These are phyloP conservation scores for Apophysomyces ossiformis DNA, from an alignment of 371 early-diverging fungal genomes.

Conservation along the genomic window DNA sequence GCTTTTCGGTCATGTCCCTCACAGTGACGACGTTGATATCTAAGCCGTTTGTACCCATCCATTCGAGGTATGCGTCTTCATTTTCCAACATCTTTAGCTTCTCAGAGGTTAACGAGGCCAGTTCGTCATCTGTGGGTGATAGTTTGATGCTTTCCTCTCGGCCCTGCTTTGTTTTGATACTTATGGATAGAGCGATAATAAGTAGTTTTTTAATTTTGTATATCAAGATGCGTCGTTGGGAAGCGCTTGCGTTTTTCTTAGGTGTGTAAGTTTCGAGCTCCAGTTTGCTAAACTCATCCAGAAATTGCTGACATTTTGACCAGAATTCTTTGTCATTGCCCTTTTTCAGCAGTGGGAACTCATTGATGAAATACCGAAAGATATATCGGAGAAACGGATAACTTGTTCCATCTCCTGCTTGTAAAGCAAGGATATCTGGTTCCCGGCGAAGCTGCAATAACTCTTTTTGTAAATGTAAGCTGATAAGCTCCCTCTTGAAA, in stretches of 20 bases:
- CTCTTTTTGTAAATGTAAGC: conserved; percentile 32
- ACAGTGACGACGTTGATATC: conserved; percentile 35
- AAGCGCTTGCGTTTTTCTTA: conserved; percentile 26
- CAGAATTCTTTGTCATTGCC: conserved; percentile 37
- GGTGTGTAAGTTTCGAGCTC: conserved; percentile 38
- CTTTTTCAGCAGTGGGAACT: conserved; percentile 47
- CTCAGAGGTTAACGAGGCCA: not conserved
- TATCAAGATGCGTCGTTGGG: conserved; percentile 39
- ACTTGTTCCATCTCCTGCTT: conserved; percentile 11
- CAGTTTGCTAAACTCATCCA: conserved; percentile 40
- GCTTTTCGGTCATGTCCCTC: conserved; percentile 28
- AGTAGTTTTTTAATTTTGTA: conserved; percentile 44
- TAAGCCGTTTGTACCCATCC: conserved; percentile 30
- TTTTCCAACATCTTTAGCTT: conserved; percentile 15
- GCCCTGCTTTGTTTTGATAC: conserved; percentile 47
- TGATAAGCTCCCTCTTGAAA: conserved; percentile 34
- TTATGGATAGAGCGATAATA: conserved; percentile 37
- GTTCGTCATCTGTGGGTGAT: conserved; percentile 7
- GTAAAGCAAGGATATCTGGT: conserved; percentile 19
- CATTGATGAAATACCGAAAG: conserved; percentile 34
- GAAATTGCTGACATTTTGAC: conserved; percentile 36
- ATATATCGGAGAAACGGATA: conserved; percentile 43
- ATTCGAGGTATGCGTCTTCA: conserved; percentile 30
- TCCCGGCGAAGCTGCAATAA: conserved; percentile 14
- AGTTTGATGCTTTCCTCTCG: conserved; percentile 44